Percentiles rank a stretch among this genome's conserved stretches.
Conservation (phyloP, 495 filamentous ascomycete species). For the Penicillium taxi region DNA sequence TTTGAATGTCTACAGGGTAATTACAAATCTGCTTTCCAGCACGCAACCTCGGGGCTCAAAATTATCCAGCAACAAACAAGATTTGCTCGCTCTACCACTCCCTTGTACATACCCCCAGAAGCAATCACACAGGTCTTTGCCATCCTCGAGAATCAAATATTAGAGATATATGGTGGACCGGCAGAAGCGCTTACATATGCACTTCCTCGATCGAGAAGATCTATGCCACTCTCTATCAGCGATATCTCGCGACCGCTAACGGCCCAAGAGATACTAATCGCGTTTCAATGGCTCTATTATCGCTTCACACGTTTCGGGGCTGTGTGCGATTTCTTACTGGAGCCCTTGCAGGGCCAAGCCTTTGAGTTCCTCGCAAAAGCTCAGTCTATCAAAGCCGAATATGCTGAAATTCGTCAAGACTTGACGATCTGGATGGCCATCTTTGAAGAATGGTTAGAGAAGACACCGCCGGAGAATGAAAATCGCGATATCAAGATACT, state of each 20-base stretch:
- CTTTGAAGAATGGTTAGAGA: constrained; percentile 6
- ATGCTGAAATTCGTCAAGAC: constrained; percentile 1
- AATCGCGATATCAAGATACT: constrained; percentile 2
- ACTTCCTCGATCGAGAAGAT: neutral
- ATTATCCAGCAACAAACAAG: constrained; percentile 15
- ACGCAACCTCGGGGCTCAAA: constrained; percentile 38
- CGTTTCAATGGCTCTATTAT: constrained; percentile 9
- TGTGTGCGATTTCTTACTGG: constrained; percentile 3
- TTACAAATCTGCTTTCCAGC: constrained; percentile 33
- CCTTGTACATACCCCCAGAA: constrained; percentile 8
- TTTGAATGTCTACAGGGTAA: constrained; percentile 49
- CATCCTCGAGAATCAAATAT: constrained; percentile 13
- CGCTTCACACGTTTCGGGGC: constrained; percentile 4
- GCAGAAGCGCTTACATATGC: too few relatives aligned
- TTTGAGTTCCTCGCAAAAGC: constrained; percentile 3
- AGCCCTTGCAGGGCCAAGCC: neutral
- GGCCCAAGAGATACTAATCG: neutral
- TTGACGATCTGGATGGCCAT: constrained; percentile 2
- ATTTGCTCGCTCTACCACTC: neutral
- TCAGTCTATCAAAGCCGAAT: constrained; percentile 2
- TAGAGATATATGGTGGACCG: constrained; percentile 11
- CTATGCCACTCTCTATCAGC: neutral
- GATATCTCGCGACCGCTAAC: neutral
- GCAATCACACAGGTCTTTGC: constrained; percentile 7
- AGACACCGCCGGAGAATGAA: neutral